Evolutionary conservation across 2,329 filamentous ascomycete species (phyloP), one percentile per base, ranked within the genome.

Genomic region (Thielaviopsis musarum): DNA sequence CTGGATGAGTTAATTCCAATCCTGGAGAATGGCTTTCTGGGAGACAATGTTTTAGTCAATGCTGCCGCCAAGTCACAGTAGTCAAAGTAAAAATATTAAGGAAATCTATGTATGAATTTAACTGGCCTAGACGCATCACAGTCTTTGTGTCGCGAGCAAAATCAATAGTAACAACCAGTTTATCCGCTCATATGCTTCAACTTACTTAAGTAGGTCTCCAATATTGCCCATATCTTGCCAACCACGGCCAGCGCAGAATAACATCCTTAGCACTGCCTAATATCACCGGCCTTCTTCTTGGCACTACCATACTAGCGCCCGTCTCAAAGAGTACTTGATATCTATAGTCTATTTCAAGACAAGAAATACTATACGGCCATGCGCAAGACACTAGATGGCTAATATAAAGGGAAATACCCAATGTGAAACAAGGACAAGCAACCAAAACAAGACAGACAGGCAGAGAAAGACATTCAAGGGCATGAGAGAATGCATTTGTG

Each of bases 1-100:
- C 69, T 95, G 62, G 88, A 94, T 67, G 88, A 95, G 62, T 70
- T 95, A 64, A 80, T 93, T 58, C 76, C 74, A 10, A 76, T 95
- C 7, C 72, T 95, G 26, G 88, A 95, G 63, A 71, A 77, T 1
- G 90, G 90, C 0, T 91, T 91, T 67, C 75, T 78, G 57, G 84
- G 83, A 4, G 48, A 54, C 38, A 59, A 59, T 34, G 57, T 51
- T 49, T 59, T 68, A 22, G 17, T 19, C 13, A 55, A 59, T 10
- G 45, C 45, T 21, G n/a, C 45, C 15, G 15, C 38, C 38, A 21
- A 49, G n/a, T 21, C 45, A 49, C 19, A 49, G n/a, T 49, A 21
- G 28, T 12, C 13, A 54, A 38, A 34, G 21, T 21, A 13, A 54
- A 49, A 49, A 5, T 54, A 10, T 22, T 30, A 30, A n/a, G 19